Evolutionary conservation across 2,329 filamentous ascomycete genomes (phyloP), one percentile per base, ranked within the genome.

Genomic region (Penicillium sp.): DNA sequence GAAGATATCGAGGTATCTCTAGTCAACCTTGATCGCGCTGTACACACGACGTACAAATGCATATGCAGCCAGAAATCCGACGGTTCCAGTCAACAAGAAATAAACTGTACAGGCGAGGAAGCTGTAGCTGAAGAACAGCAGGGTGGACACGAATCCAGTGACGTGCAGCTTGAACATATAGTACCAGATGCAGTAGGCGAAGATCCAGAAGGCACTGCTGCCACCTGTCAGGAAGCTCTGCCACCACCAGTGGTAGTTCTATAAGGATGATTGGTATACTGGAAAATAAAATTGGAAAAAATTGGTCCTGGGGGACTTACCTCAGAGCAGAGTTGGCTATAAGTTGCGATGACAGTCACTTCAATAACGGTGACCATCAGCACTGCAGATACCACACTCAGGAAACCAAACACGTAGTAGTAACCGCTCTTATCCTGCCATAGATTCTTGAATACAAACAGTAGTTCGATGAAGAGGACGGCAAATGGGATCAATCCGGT

Each of bases 191-290:
- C 89, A 90, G 76, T 94, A 95, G 35, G 84, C 71, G 69, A 93
- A 94, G 35, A 96, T 84, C 90, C 90, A 96, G 57, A 90, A 73
- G 6, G 88, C 84, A 63, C 87, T 90, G 63, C 87, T 85, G 46
- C 87, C 88, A 43, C 91, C 91, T 8, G 92, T 84, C 47, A 90
- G 75, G 77, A 96, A 94, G 49, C 88, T 90, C 71, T 90, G 89
- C 90, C 90, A 95, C 89, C 89, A 94, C 91, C 91, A 96, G 71
- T 90, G 84, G 74, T 94, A 88, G 73, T 95, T 92, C 81, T 85
- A 47, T 8, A 25, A 47, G 20, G 18, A 52, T 56, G 22, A 41
- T 7, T 18, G 15, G 15, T 26, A n/a, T 12, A 25, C 9, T 23
- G 8, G 8, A 5, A 15, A n/a, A 25, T 11, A 11, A 12, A 23